Conservation (phyloP, 2,329 filamentous ascomycete genomes). For the Claviceps africana region DNA sequence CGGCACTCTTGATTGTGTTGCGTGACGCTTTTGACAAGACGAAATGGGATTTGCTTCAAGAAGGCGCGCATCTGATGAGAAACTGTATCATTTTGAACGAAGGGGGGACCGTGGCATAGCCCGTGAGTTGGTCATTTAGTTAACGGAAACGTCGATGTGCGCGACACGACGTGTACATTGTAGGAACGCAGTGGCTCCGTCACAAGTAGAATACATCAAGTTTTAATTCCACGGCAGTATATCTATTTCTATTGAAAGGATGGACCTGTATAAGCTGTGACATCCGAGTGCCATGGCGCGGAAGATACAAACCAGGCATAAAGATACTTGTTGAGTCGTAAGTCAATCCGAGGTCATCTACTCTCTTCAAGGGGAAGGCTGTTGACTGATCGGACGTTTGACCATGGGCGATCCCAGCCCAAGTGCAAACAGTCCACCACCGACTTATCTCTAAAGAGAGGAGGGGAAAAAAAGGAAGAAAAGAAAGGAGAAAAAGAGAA, state of each 20-base stretch:
- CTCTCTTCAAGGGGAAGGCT: no score
- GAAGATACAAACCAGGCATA: no score
- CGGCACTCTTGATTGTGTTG: slow-evolving; percentile 67
- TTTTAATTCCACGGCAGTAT: neutral
- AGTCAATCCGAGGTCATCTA: no score
- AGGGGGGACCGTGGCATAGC: slow-evolving; percentile 11
- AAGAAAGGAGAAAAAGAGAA: no score
- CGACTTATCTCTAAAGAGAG: no score
- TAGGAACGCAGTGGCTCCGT: neutral
- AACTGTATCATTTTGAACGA: slow-evolving; percentile 51
- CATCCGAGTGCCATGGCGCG: no score
- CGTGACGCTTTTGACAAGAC: slow-evolving; percentile 68
- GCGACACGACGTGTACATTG: neutral
- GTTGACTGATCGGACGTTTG: no score
- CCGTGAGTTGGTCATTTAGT: no score
- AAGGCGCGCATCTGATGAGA: slow-evolving; percentile 70
- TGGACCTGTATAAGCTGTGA: neutral
- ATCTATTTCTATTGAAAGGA: neutral
- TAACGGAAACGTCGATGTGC: neutral
- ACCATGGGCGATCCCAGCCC: no score
- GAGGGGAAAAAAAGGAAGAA: no score
- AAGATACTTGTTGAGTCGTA: no score
- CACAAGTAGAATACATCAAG: neutral
- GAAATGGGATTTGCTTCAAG: slow-evolving; percentile 80
- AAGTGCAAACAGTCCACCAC: neutral